A percentile compares a stretch with the other conserved stretches of the same genome.
Evolutionary conservation across 1,284 basidiomycete species (phyloP).

Genomic region (Cutaneotrichosporon spelunceum): DNA sequence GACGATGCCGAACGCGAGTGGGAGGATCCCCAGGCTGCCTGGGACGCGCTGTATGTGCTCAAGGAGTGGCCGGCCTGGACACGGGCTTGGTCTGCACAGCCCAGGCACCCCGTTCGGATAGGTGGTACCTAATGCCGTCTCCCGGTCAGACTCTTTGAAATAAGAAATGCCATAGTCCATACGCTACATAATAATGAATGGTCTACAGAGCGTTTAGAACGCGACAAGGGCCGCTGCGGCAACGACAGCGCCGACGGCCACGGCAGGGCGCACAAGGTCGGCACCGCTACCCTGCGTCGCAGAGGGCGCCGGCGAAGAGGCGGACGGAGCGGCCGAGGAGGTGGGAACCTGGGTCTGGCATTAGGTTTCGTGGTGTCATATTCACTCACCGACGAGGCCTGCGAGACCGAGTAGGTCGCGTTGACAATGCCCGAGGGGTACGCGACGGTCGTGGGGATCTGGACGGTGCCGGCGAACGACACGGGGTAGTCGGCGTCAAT

Average conservation of each 20-base stretch:
- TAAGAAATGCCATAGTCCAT: neutral
- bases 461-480: constrained; percentile 11
- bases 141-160: no score
- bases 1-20: no score
- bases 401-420: constrained; percentile 6
- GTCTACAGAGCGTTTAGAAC: neutral
- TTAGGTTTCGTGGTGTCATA: neutral
- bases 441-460: constrained; percentile 8
- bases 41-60: no score
- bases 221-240: neutral
- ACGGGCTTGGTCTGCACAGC: no score
- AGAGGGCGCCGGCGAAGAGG: neutral
- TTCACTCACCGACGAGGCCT: neutral
- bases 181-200: neutral
- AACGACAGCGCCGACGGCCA: constrained; percentile 1
- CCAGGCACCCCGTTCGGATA: no score
- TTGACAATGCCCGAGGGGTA: constrained; percentile 15
- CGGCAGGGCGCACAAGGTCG: neutral
- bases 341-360: neutral
- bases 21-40: no score
- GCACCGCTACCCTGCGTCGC: neutral
- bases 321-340: neutral
- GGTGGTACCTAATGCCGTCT: neutral
- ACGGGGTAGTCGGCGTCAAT: constrained; percentile 8
- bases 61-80: no score